Percentiles rank a stretch among this genome's conserved stretches.
Evolutionary conservation across 257 asterid genomes (phyloP).

Genomic region (Nicotiana paniculata): DNA sequence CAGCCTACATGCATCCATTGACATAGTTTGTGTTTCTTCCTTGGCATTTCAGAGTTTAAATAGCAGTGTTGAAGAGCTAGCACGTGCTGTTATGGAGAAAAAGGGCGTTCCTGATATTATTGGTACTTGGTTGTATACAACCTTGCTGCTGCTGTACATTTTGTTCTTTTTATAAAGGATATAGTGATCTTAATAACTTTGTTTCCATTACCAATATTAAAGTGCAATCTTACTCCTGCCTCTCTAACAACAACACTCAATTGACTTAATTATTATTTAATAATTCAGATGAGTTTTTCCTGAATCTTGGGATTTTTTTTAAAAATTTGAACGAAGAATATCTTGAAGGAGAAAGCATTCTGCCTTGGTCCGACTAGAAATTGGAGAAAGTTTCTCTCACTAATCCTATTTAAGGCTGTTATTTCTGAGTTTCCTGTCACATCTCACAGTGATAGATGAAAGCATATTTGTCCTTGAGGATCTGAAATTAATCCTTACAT

Average conservation of each 20-base stretch:
- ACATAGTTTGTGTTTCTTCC: not conserved
- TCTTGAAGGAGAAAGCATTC: not conserved
- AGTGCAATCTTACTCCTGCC: not conserved
- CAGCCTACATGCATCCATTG: not conserved
- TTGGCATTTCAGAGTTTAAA: conserved; percentile 43
- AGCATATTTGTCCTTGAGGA: not conserved
- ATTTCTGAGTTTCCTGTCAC: not conserved
- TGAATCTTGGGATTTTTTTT: not conserved
- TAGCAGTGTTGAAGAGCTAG: conserved; percentile 72
- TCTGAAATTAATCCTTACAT: not conserved
- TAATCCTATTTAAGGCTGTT: not conserved
- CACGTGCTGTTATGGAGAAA: conserved; percentile 64
- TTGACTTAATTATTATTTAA: not conserved
- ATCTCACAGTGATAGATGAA: not conserved
- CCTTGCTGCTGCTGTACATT: not conserved
- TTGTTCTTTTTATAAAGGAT: not conserved
- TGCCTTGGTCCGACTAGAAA: not conserved
- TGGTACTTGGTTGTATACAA: conserved; percentile 31
- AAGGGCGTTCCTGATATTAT: conserved; percentile 78
- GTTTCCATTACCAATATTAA: not conserved
- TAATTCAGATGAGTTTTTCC: not conserved
- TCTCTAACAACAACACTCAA: not conserved
- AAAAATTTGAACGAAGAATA: not conserved
- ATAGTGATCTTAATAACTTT: not conserved
- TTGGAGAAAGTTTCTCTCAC: not conserved